Base-by-base conservation (phyloP, 1,139 yeast genomes). In the Suhomyces maxii region DNA sequence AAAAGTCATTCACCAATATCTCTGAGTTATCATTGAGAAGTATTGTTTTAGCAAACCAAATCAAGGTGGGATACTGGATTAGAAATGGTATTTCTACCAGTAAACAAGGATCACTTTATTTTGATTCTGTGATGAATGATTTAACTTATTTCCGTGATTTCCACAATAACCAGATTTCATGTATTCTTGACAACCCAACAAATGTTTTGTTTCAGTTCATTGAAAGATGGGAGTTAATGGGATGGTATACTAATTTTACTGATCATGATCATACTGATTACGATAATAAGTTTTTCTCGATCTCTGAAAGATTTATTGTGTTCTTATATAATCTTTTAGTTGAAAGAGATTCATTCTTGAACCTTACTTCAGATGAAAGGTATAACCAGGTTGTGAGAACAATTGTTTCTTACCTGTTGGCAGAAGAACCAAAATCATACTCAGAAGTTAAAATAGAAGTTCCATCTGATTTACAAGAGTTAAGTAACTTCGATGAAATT, bases 11-110 rank as follows among this genome's bases (percentile, higher is more conserved):
- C 49, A 55, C 76, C 45, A 60, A 63, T 3, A 67, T 82, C 14
- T 71, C 86, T 0, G 89, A 84, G 59, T 66, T 76, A 39, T 75
- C 87, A 0, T 64, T 86, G 41, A 71, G 87, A 57, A 75, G 84
- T 18, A 68, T 83, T 9, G 95, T 87, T 0, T 67, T 88, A 18
- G 73, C 85, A 7, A 75, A 91, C 0, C 97, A 93, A 61, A 82
- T 90, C 12, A 80, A 82, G 39, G 76, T 81, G 2, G 96, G 96
- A 0, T 80, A 86, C 51, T 93, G 98, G 98, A 89, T 93, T 3
- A 79, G 98, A 61, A 93, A 93, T 61, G 89, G 89, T n/a, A 56
- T 69, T 40, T 68, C 79, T 7, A 78, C 77, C 2, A 64, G 81
- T 3, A 71, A 76, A 40, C 83, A 80, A 54, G 79, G 76, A 0